Evolutionary conservation across 805 yeast species (phyloP).

Genomic region (Kazachstania bromeliacearum): DNA sequence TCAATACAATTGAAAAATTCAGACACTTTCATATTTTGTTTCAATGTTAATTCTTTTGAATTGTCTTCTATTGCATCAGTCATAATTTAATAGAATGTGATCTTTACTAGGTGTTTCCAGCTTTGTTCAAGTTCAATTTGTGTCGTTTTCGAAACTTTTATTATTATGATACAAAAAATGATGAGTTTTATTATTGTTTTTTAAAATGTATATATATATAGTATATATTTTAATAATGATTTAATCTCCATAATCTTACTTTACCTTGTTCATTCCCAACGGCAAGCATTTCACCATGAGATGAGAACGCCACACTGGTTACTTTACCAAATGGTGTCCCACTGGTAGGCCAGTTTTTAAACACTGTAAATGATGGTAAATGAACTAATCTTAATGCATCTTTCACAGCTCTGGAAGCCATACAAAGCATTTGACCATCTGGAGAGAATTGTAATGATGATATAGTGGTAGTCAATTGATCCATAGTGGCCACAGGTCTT

Average conservation of each 20-base stretch:
- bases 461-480: conserved; percentile 73
- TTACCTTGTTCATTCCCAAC: conserved; percentile 88
- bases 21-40: too few relatives aligned
- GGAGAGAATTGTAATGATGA: conserved; percentile 63
- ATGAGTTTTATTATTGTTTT: too few relatives aligned
- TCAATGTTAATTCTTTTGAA: too few relatives aligned
- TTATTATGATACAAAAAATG: too few relatives aligned
- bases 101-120: too few relatives aligned
- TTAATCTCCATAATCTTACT: conserved; percentile 79
- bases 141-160: too few relatives aligned
- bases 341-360: conserved; percentile 94
- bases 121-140: too few relatives aligned
- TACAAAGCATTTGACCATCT: conserved; percentile 83
- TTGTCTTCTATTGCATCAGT: too few relatives aligned
- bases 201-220: too few relatives aligned
- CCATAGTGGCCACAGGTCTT: conserved; percentile 55
- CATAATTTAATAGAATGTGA: too few relatives aligned
- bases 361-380: conserved; percentile 77
- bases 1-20: too few relatives aligned
- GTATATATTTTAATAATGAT: conserved; percentile 51
- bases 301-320: conserved; percentile 69
- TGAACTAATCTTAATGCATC: conserved; percentile 85
- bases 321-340: conserved; percentile 96
- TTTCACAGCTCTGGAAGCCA: conserved; percentile 75
- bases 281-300: conserved; percentile 72